Evolutionary conservation across 2,329 filamentous ascomycete species (phyloP).

Genomic region (Clarireedia monteithiana): DNA sequence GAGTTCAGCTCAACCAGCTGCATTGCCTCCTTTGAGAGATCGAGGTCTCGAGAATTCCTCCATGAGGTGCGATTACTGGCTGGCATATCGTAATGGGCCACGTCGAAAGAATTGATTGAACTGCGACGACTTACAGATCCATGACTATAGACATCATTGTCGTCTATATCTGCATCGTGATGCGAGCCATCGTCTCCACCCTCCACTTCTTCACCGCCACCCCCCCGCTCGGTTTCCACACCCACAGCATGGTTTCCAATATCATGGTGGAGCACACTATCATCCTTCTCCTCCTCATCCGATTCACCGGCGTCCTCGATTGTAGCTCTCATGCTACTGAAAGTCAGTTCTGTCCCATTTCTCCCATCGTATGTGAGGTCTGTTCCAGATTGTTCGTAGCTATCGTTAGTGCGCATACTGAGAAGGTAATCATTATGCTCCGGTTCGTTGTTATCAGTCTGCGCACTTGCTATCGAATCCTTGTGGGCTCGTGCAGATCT

Average conservation of each 20-base stretch:
- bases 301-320: conserved; percentile 17
- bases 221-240: not conserved
- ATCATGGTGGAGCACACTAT: conserved; percentile 5
- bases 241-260: not conserved
- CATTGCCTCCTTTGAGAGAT: conserved; percentile 6
- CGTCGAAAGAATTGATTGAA: conserved; percentile 26
- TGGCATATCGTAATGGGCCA: conserved; percentile 1
- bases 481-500: conserved; percentile 16
- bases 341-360: conserved; percentile 19
- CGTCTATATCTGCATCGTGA: conserved; percentile 29
- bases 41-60: not conserved
- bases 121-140: conserved; percentile 18
- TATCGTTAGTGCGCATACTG: conserved; percentile 22
- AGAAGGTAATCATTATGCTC: conserved; percentile 11
- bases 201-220: conserved; percentile 3
- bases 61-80: conserved; percentile 2
- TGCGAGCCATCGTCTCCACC: conserved; percentile 26
- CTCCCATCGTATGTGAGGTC: conserved; percentile 15
- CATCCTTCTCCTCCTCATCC: conserved; percentile 1
- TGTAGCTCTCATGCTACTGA: conserved; percentile 12
- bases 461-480: conserved; percentile 29
- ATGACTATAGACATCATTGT: conserved; percentile 30
- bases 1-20: conserved; percentile 22
- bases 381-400: conserved; percentile 20
- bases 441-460: conserved; percentile 25